phyloP scores from a whole-genome alignment of 2,329 filamentous ascomycete species.

The Scopulariopsis brevicaulis region DNA sequence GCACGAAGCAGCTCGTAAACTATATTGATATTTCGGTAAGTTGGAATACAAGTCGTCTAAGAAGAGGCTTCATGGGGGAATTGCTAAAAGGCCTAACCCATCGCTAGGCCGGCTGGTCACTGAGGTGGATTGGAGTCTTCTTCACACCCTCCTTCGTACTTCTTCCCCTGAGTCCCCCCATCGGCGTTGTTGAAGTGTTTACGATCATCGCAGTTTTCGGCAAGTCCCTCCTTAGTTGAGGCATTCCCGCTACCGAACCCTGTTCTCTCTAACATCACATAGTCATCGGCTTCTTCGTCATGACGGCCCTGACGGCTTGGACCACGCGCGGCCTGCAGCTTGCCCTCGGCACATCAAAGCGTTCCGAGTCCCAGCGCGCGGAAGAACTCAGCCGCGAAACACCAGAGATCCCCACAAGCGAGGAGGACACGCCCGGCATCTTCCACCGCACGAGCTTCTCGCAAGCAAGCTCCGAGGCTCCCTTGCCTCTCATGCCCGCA shows the following conservation, averaged over 20 bases:
- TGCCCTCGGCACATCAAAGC: slow-evolving; percentile 37
- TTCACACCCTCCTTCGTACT: slow-evolving; percentile 50
- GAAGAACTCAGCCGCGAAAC: slow-evolving; percentile 27
- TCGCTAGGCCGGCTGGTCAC: slow-evolving; percentile 39
- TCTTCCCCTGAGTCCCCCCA: slow-evolving; percentile 41
- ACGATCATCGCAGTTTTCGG: slow-evolving; percentile 49
- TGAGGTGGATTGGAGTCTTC: slow-evolving; percentile 47
- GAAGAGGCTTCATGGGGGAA: background rate
- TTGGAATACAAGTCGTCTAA: background rate
- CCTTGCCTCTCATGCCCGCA: background rate
- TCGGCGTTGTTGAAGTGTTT: slow-evolving; percentile 40
- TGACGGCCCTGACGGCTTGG: slow-evolving; percentile 40
- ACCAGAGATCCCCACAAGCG: background rate
- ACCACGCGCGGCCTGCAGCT: slow-evolving; percentile 41
- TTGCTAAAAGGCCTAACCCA: background rate
- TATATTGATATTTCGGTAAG: slow-evolving; percentile 42
- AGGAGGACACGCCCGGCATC: background rate
- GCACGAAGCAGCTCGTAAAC: slow-evolving; percentile 32
- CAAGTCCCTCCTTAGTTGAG: slow-evolving; percentile 16
- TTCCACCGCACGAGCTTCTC: background rate
- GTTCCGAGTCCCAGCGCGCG: slow-evolving; percentile 35
- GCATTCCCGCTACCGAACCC: background rate
- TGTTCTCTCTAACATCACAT: background rate
- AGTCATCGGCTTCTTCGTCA: slow-evolving; percentile 44
- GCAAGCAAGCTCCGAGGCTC: background rate